Base-by-base conservation (phyloP, 306 rosid species). In the Trichosanthes cucumerina region DNA sequence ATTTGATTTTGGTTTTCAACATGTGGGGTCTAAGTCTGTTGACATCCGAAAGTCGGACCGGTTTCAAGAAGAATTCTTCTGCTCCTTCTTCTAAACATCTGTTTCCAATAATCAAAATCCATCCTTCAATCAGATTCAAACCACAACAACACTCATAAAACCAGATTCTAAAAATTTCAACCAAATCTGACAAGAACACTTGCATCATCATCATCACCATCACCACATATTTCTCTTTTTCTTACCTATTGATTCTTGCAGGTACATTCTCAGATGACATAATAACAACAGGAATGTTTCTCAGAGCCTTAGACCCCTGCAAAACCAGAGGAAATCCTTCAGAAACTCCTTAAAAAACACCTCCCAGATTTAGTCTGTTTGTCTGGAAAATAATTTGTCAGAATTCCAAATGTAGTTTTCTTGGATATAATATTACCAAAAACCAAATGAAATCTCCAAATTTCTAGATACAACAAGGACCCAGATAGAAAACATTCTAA, bases 51-150 rank as follows among this genome's bases (percentile, higher is more conserved):
- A 81, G 78, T 82, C 90, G 86, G 57, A 94, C 97, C 28, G 98
- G 98, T 83, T 94, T 94, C 88, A 94, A 89, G 87, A 94, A 90
- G 82, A 92, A 94, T 39, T 94, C 98, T 44, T 94, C 96, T 66
- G 96, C 98, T 49, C 98, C 98, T 90, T 94, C 93, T 84, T 90
- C 97, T 60, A 94, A 87, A 60, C 98, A 94, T 85, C 97, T 94
- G 86, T 77, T 69, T 83, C 49, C 36, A 38, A n/a, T 56, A 50
- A 11, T 54, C 77, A 28, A 82, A 59, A 60, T 26, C 23, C 8
- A 64, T 23, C 46, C 76, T 80, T 62, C 43, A 76, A 68, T 57
- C 78, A 80, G 63, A 43, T 80, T 46, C 9, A 69, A 79, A 28
- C 59, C 24, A 63, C 70, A 46, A 66, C 74, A 14, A 28, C 31